Evolutionary conservation across 306 rosid species (phyloP).

Genomic region (Luffa aegyptiaca): DNA sequence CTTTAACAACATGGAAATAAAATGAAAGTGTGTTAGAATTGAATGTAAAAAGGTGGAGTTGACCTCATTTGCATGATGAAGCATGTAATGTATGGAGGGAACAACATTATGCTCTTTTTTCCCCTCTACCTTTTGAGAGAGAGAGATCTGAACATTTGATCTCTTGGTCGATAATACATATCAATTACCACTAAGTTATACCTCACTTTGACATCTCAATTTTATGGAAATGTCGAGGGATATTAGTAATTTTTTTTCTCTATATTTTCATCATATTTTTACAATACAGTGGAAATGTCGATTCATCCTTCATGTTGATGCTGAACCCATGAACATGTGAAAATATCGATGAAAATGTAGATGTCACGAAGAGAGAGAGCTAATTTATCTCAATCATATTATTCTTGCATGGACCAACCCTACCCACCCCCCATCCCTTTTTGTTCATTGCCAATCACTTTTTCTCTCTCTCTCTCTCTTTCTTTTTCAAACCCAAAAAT

Average conservation of each 20-base stretch:
- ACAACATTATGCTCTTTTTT: conserved; percentile 35
- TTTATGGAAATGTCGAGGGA: too few relatives aligned
- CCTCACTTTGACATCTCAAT: too few relatives aligned
- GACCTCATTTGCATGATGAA: conserved; percentile 47
- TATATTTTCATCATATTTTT: too few relatives aligned
- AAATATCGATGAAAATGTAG: too few relatives aligned
- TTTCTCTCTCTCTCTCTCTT: conserved; percentile 12
- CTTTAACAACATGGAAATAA: background rate
- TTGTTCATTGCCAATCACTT: conserved; percentile 22
- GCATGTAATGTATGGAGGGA: conserved; percentile 42
- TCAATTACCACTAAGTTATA: too few relatives aligned
- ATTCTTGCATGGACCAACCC: conserved; percentile 6
- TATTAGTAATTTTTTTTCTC: too few relatives aligned
- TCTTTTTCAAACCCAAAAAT: conserved; percentile 15
- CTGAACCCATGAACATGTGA: too few relatives aligned
- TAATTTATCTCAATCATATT: background rate
- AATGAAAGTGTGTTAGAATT: background rate
- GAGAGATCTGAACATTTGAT: too few relatives aligned
- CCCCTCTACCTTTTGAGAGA: background rate
- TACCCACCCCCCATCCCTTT: conserved; percentile 1
- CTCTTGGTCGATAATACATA: too few relatives aligned
- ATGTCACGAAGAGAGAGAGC: background rate
- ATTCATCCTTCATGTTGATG: too few relatives aligned
- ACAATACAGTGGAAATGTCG: too few relatives aligned
- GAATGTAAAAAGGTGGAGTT: conserved; percentile 16